Percentiles rank a stretch among this genome's conserved stretches.
Conservation (phyloP, 331 rosid species). For the Rhamnella rubrinervis region DNA sequence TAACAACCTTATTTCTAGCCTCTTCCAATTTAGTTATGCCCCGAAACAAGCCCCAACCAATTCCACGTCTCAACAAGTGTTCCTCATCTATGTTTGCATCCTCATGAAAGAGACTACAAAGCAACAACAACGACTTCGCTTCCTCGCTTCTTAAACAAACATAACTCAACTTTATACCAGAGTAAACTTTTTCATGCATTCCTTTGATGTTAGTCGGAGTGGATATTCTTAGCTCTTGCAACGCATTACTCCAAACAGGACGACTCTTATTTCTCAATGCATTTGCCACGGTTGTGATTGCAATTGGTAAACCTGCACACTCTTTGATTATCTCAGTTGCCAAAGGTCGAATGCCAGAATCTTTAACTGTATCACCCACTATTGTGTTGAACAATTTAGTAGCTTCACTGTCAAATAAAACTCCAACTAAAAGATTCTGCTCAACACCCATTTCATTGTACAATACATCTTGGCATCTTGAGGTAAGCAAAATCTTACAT, state of each 20-base stretch:
- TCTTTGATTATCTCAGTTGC: background rate
- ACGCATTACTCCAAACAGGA: background rate
- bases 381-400: background rate
- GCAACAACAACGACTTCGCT: background rate
- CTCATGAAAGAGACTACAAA: background rate
- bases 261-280: background rate
- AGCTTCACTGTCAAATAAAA: background rate
- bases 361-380: background rate
- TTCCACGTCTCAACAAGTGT: constrained; percentile 14
- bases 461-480: background rate
- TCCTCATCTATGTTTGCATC: background rate
- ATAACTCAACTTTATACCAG: background rate
- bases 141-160: background rate
- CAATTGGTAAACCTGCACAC: constrained; percentile 15
- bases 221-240: background rate
- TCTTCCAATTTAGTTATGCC: background rate
- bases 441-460: constrained; percentile 19
- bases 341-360: background rate
- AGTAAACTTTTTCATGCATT: background rate
- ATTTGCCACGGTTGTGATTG: background rate
- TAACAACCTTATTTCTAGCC: background rate
- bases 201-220: background rate
- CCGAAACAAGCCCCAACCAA: constrained; percentile 12
- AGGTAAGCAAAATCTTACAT: constrained; percentile 11
- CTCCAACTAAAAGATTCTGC: background rate